Percentiles rank a stretch among this genome's conserved stretches.
Conservation (phyloP, 2,329 filamentous ascomycete species). For the Clarireedia paspali region DNA sequence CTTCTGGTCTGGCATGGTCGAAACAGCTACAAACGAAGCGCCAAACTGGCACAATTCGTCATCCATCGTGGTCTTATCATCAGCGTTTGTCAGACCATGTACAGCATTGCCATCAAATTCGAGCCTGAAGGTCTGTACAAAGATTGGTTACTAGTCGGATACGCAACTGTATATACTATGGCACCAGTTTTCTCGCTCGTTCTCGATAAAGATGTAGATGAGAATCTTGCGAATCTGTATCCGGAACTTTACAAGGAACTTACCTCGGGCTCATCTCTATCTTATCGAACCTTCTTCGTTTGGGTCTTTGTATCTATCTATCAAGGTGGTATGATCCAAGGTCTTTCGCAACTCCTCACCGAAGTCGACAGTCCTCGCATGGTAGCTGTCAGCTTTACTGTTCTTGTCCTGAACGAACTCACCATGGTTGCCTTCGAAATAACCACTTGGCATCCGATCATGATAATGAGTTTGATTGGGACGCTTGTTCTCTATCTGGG, state of each 20-base stretch:
- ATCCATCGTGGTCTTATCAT: conserved; percentile 97
- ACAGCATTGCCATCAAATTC: conserved; percentile 85
- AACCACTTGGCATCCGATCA: conserved; percentile 92
- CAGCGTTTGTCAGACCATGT: conserved; percentile 93
- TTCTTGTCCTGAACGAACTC: conserved; percentile 87
- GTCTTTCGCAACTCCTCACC: conserved; percentile 82
- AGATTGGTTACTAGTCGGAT: conserved; percentile 95
- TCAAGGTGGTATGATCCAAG: conserved; percentile 91
- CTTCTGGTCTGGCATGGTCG: conserved; percentile 97
- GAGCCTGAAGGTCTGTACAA: conserved; percentile 92
- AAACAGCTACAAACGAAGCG: conserved; percentile 92
- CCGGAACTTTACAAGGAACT: conserved; percentile 97
- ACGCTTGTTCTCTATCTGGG: conserved; percentile 76
- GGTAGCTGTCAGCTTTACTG: conserved; percentile 87
- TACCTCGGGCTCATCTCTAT: conserved; percentile 78
- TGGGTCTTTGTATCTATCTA: conserved; percentile 96
- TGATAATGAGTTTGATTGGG: conserved; percentile 77
- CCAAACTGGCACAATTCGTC: conserved; percentile 95
- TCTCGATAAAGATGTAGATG: conserved; percentile 90
- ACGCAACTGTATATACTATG: conserved; percentile 93
- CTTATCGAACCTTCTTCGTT: conserved; percentile 90
- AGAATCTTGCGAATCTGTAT: conserved; percentile 87
- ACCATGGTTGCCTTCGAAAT: conserved; percentile 96
- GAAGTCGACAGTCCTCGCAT: conserved; percentile 67
- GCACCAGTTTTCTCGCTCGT: conserved; percentile 88